Conservation (phyloP, 2,329 filamentous ascomycete genomes). For the Ceratocystiopsis sp. region DNA sequence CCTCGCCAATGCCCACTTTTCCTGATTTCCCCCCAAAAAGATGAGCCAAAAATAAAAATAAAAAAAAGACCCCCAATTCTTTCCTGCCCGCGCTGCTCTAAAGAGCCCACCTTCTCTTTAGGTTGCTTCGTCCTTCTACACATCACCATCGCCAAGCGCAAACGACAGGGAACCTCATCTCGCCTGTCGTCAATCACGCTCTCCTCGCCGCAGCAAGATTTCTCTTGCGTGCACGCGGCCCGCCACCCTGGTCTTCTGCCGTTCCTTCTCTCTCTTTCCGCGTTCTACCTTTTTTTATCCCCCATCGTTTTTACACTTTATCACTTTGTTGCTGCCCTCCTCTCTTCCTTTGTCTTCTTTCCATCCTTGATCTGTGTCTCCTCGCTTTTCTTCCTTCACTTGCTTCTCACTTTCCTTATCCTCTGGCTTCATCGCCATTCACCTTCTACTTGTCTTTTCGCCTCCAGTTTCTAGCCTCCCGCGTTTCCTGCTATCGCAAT, state of each 20-base stretch:
- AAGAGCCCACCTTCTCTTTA: too few species aligned
- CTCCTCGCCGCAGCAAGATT: constrained; percentile 7
- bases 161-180: constrained; percentile 8
- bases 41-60: too few species aligned
- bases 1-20: too few species aligned
- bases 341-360: not conserved
- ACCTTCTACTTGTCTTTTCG: not conserved
- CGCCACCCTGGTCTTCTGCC: not conserved
- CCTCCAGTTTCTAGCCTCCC: too few species aligned
- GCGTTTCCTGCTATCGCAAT: too few species aligned
- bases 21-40: too few species aligned
- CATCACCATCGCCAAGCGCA: constrained; percentile 3
- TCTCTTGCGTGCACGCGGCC: constrained; percentile 8
- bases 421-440: not conserved
- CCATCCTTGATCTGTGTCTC: not conserved
- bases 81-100: too few species aligned
- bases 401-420: not conserved
- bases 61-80: too few species aligned
- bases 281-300: not conserved
- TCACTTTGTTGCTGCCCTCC: not conserved
- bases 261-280: not conserved
- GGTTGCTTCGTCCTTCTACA: not conserved
- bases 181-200: constrained; percentile 1
- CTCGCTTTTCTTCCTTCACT: not conserved
- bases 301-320: not conserved